Evolutionary conservation across 2,329 filamentous ascomycete species (phyloP).

Genomic region (Beauveria rudraprayagi): DNA sequence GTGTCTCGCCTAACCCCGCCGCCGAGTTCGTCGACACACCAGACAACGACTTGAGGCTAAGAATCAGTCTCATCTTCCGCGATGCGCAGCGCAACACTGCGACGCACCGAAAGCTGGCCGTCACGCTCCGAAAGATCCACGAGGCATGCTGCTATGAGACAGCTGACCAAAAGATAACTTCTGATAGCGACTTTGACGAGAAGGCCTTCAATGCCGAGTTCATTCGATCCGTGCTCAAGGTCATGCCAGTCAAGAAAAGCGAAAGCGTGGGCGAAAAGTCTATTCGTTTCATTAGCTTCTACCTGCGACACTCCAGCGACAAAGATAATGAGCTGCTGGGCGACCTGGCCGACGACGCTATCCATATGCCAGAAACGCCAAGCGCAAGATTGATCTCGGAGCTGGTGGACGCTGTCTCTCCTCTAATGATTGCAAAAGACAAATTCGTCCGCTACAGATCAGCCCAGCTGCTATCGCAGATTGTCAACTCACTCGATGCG

Average conservation of each 20-base stretch:
- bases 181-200: slow-evolving; percentile 66
- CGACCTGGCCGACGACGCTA: slow-evolving; percentile 54
- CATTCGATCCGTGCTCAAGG: slow-evolving; percentile 68
- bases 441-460: slow-evolving; percentile 85
- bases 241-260: slow-evolving; percentile 84
- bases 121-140: slow-evolving; percentile 83
- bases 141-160: slow-evolving; percentile 70
- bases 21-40: slow-evolving; percentile 70
- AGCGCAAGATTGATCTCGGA: slow-evolving; percentile 69
- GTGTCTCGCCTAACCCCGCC: slow-evolving; percentile 48
- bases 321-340: slow-evolving; percentile 63
- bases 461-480: slow-evolving; percentile 81
- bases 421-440: slow-evolving; percentile 78
- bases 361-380: slow-evolving; percentile 71
- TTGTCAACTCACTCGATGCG: slow-evolving; percentile 85
- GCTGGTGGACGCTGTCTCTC: slow-evolving; percentile 65
- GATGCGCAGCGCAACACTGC: slow-evolving; percentile 86
- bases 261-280: slow-evolving; percentile 81
- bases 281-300: slow-evolving; percentile 80
- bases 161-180: slow-evolving; percentile 40
- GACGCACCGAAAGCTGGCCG: slow-evolving; percentile 80
- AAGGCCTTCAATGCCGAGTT: slow-evolving; percentile 84
- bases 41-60: slow-evolving; percentile 61
- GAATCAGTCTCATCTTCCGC: slow-evolving; percentile 64
- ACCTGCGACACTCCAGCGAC: slow-evolving; percentile 64